Evolutionary conservation across 2,329 filamentous ascomycete genomes (phyloP).

Genomic region (Clarireedia paspali): DNA sequence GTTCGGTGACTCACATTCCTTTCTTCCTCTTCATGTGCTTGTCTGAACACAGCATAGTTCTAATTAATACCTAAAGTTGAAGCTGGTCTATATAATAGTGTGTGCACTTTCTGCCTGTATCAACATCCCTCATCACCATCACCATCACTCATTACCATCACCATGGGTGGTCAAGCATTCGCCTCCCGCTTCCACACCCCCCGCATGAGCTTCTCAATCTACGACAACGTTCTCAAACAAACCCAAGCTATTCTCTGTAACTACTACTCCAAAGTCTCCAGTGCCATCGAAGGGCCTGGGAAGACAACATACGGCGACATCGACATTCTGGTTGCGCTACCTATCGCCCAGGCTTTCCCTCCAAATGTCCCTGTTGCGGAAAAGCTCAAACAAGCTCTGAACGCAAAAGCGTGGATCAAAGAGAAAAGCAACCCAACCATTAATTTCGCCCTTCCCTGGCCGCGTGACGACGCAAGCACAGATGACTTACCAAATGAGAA

Average conservation of each 20-base stretch:
- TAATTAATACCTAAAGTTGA: no score
- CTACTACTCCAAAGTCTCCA: constrained; percentile 47
- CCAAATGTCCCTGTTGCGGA: constrained; percentile 13
- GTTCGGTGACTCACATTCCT: no score
- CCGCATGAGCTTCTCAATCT: constrained; percentile 54
- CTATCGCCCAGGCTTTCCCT: constrained; percentile 14
- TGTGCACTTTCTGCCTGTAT: no score
- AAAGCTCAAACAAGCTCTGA: constrained; percentile 35
- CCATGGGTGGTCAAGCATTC: constrained; percentile 63
- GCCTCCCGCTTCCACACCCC: constrained; percentile 49
- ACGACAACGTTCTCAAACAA: constrained; percentile 41
- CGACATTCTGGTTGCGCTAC: constrained; percentile 54
- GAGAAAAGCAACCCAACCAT: constrained; percentile 29
- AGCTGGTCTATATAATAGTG: no score
- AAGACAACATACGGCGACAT: constrained; percentile 67
- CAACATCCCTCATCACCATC: no score
- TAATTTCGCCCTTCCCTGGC: constrained; percentile 51
- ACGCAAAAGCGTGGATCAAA: constrained; percentile 35
- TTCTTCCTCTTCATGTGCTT: no score
- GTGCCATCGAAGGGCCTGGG: constrained; percentile 59
- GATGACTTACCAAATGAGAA: not conserved
- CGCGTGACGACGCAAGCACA: constrained; percentile 17
- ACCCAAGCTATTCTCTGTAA: constrained; percentile 40
- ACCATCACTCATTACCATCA: not conserved
- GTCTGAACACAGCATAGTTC: no score